Evolutionary conservation across 2,329 filamentous ascomycete species (phyloP).

Genomic region (Microsporum audouinii): DNA sequence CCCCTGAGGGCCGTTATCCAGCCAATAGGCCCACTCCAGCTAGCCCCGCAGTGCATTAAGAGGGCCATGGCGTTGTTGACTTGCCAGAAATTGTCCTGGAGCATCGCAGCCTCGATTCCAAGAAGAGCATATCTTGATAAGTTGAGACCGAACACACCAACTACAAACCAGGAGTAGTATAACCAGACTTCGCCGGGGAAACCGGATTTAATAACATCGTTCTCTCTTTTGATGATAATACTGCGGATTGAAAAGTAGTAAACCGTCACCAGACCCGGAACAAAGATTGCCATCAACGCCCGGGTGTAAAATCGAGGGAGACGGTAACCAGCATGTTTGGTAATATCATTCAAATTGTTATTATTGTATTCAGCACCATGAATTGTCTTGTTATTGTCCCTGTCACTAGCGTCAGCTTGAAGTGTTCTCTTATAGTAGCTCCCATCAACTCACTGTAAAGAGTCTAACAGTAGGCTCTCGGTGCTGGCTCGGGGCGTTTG

Average conservation of each 20-base stretch:
- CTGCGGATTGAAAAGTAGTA: background rate
- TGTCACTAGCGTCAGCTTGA: background rate
- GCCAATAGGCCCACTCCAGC: conserved; percentile 7
- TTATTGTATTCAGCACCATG: background rate
- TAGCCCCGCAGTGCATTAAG: conserved; percentile 9
- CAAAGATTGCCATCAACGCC: background rate
- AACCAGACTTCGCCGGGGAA: conserved; percentile 2
- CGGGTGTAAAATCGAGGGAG: background rate
- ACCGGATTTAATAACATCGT: conserved; percentile 5
- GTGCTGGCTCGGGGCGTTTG: background rate
- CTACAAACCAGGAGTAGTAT: conserved; percentile 14
- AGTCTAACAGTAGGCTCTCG: background rate
- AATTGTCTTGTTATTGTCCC: background rate
- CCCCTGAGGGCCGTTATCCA: conserved; percentile 5
- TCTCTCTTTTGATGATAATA: conserved; percentile 12
- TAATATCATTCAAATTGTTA: background rate
- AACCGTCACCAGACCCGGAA: background rate
- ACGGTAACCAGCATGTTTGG: background rate
- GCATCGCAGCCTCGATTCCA: conserved; percentile 13
- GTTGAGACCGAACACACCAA: conserved; percentile 13
- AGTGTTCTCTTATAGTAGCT: background rate
- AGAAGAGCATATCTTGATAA: conserved; percentile 10
- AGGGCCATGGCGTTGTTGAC: conserved; percentile 7
- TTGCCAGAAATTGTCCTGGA: conserved; percentile 9
- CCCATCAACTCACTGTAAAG: background rate